These are phyloP conservation scores for Hypoxylon sp. DNA, from an alignment of 2,329 filamentous ascomycete species.

Conservation along the genomic window DNA sequence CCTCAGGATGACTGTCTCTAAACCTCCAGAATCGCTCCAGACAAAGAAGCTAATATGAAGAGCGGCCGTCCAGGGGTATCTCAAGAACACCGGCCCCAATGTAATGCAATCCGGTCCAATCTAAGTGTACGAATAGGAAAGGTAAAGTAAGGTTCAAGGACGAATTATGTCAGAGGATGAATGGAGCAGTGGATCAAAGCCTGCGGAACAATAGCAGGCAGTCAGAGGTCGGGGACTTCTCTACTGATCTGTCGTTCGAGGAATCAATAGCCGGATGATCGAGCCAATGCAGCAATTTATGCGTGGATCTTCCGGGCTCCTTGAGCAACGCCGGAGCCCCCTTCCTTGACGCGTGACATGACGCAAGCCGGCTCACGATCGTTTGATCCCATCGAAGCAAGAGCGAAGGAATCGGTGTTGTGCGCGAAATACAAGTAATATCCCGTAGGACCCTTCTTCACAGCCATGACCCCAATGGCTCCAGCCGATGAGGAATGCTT, in stretches of 20 bases:
- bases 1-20: neutral
- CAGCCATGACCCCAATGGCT: slow-evolving; percentile 89
- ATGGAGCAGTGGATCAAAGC: neutral
- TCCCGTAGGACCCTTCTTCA: slow-evolving; percentile 84
- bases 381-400: slow-evolving; percentile 88
- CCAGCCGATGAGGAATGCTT: slow-evolving; percentile 82
- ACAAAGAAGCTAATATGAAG: slow-evolving; percentile 7
- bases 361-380: slow-evolving; percentile 82
- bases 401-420: slow-evolving; percentile 90
- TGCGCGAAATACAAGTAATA: slow-evolving; percentile 93
- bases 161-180: neutral
- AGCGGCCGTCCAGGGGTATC: slow-evolving; percentile 23
- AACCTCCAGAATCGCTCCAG: neutral
- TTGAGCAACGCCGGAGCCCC: slow-evolving; percentile 64
- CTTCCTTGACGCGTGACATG: slow-evolving; percentile 81
- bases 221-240: neutral
- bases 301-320: slow-evolving; percentile 65
- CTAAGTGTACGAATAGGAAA: slow-evolving; percentile 28
- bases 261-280: neutral
- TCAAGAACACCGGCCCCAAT: slow-evolving; percentile 20
- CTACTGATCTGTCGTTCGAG: neutral
- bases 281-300: slow-evolving; percentile 21
- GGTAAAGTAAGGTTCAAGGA: slow-evolving; percentile 8
- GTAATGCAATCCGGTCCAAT: slow-evolving; percentile 18
- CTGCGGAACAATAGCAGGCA: neutral